phyloP scores from a whole-genome alignment of 345 rosid species.

The Angophora floribunda region DNA sequence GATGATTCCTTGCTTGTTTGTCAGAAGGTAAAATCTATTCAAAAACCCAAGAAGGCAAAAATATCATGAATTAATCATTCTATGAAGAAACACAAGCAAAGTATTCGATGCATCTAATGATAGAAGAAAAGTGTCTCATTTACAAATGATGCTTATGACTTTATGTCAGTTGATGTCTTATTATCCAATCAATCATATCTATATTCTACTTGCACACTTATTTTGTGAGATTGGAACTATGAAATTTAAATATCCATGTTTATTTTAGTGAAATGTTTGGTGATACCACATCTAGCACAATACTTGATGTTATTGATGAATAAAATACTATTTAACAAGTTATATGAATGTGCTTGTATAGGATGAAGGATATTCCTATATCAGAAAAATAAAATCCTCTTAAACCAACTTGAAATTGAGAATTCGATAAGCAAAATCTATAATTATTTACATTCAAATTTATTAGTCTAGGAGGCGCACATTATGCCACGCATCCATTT shows the following conservation, averaged over 20 bases:
- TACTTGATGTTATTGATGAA: not conserved
- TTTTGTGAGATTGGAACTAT: fast-evolving
- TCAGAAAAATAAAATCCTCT: too few relatives aligned
- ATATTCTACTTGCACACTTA: fast-evolving
- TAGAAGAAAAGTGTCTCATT: not conserved
- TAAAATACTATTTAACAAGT: not conserved
- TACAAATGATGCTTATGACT: not conserved
- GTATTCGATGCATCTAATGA: not conserved
- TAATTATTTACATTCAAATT: too few relatives aligned
- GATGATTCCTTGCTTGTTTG: not conserved
- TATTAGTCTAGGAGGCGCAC: fast-evolving
- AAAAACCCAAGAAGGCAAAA: fast-evolving
- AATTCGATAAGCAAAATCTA: too few relatives aligned
- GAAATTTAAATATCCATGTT: not conserved
- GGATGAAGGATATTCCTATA: too few relatives aligned
- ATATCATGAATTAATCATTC: not conserved
- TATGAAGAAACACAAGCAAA: fast-evolving
- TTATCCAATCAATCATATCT: not conserved
- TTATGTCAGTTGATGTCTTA: fast-evolving
- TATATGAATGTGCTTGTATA: not conserved
- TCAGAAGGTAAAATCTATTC: not conserved
- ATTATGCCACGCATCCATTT: not conserved
- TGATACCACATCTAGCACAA: not conserved
- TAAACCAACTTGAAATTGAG: too few relatives aligned
- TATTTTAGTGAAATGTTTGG: not conserved